phyloP scores from a whole-genome alignment of 140 eudicot species.

The Bidens hawaiensis region DNA sequence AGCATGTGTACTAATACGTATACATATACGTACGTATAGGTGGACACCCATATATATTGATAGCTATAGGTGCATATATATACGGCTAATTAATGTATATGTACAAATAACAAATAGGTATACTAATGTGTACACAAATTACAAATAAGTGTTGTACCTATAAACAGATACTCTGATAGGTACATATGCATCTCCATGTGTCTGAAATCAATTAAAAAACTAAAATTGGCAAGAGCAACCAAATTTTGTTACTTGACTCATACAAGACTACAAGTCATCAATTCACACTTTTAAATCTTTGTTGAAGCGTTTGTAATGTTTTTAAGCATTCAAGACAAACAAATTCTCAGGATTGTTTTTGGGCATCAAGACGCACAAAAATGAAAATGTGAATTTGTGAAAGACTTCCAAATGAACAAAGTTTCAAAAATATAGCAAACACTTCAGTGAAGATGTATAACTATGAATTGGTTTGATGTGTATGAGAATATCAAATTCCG shows the following conservation, averaged over 20 bases:
- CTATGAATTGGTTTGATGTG: not conserved
- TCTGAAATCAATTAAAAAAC: not conserved
- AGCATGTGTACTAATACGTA: not conserved
- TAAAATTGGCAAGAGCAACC: not conserved
- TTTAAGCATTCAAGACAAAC: not conserved
- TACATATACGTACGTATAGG: not conserved
- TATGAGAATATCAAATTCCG: not conserved
- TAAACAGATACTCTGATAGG: not conserved
- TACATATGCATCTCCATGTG: not conserved
- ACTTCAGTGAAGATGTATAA: not conserved
- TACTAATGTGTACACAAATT: not conserved
- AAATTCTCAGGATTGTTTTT: too few relatives aligned
- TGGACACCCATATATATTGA: not conserved
- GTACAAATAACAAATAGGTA: not conserved
- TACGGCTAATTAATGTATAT: not conserved
- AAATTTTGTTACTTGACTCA: not conserved
- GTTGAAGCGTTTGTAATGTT: not conserved
- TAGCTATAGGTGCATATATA: not conserved
- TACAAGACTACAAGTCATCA: not conserved
- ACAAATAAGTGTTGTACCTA: not conserved
- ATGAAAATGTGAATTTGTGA: not conserved
- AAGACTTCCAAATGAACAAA: not conserved
- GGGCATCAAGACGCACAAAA: not conserved
- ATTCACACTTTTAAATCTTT: not conserved
- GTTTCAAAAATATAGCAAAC: not conserved